Evolutionary conservation across 2,329 filamentous ascomycete species (phyloP).

Genomic region (Colletotrichum caudatum): DNA sequence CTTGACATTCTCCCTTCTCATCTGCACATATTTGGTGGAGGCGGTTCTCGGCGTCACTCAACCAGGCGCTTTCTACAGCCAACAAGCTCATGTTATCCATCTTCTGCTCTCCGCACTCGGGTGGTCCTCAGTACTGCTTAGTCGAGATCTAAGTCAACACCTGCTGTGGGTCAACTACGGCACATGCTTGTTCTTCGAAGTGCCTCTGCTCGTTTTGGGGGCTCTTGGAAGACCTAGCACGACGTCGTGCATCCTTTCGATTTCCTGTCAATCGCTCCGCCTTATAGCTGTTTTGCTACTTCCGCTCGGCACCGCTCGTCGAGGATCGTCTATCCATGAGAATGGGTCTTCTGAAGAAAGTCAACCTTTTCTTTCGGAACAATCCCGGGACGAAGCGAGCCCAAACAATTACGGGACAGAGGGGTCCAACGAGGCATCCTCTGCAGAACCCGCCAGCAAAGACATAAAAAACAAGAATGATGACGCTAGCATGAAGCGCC

Average conservation of each 20-base stretch:
- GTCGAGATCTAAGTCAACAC: too few relatives aligned
- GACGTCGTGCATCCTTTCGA: not conserved
- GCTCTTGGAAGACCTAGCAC: not conserved
- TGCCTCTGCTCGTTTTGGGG: conserved; percentile 1
- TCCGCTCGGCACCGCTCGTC: not conserved
- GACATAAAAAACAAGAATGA: conserved; percentile 40
- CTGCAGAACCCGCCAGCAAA: not conserved
- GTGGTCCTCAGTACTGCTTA: not conserved
- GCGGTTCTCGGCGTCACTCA: not conserved
- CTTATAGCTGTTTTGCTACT: not conserved
- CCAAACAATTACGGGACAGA: conserved; percentile 12
- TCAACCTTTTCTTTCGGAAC: conserved; percentile 10
- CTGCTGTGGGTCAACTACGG: not conserved
- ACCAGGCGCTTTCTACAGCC: not conserved
- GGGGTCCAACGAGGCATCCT: not conserved
- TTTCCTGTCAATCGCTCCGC: conserved; percentile 5
- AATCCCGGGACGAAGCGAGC: not conserved
- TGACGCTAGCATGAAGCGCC: conserved; percentile 46
- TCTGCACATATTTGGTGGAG: not conserved
- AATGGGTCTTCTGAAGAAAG: not conserved
- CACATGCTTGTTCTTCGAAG: conserved; percentile 1
- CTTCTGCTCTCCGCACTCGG: conserved; percentile 11
- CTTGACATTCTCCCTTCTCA: not conserved
- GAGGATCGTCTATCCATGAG: not conserved
- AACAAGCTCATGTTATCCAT: conserved; percentile 19